A percentile compares a stretch with the other conserved stretches of the same genome.
These are phyloP conservation scores for Nemania diffusa DNA, from an alignment of 2,329 filamentous ascomycete genomes.

Conservation along the genomic window DNA sequence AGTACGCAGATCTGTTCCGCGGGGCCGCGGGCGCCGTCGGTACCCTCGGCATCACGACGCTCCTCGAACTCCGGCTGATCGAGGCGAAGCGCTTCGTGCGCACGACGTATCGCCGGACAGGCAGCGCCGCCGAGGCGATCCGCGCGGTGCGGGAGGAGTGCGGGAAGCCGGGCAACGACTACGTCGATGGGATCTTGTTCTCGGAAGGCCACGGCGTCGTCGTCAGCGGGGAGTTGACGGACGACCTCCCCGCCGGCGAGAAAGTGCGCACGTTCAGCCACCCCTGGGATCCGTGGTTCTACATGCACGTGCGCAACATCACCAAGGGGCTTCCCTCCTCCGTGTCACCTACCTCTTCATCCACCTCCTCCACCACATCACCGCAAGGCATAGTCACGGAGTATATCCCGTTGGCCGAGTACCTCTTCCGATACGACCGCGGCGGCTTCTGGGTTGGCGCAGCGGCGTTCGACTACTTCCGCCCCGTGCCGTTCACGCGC, in stretches of 20 bases:
- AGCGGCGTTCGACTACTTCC: constrained; percentile 74
- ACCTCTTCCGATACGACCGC: constrained; percentile 80
- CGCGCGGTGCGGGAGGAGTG: constrained; percentile 61
- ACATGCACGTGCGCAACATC: constrained; percentile 71
- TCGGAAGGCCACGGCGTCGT: constrained; percentile 71
- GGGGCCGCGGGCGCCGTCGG: constrained; percentile 75
- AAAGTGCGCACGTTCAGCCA: constrained; percentile 56
- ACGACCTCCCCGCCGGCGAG: constrained; percentile 56
- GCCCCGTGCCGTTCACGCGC: constrained; percentile 70
- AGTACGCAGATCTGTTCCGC: constrained; percentile 66
- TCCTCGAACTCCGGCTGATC: constrained; percentile 72
- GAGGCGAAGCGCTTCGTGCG: constrained; percentile 70
- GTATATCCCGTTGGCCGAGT: constrained; percentile 75
- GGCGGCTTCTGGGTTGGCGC: constrained; percentile 79
- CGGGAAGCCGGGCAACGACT: constrained; percentile 64
- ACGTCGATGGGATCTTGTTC: constrained; percentile 79
- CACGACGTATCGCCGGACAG: constrained; percentile 68
- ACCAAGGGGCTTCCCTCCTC: constrained; percentile 49
- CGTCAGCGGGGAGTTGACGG: constrained; percentile 70
- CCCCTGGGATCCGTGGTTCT: constrained; percentile 78
- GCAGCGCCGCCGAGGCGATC: constrained; percentile 60
- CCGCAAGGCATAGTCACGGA: constrained; percentile 53
- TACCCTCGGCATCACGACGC: constrained; percentile 73
- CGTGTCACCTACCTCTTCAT: constrained; percentile 38
- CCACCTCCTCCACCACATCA: constrained; percentile 25